Percentiles rank a stretch among this genome's conserved stretches.
Evolutionary conservation across 495 filamentous ascomycete genomes (phyloP).

Genomic region (Aeminium ludgeri): DNA sequence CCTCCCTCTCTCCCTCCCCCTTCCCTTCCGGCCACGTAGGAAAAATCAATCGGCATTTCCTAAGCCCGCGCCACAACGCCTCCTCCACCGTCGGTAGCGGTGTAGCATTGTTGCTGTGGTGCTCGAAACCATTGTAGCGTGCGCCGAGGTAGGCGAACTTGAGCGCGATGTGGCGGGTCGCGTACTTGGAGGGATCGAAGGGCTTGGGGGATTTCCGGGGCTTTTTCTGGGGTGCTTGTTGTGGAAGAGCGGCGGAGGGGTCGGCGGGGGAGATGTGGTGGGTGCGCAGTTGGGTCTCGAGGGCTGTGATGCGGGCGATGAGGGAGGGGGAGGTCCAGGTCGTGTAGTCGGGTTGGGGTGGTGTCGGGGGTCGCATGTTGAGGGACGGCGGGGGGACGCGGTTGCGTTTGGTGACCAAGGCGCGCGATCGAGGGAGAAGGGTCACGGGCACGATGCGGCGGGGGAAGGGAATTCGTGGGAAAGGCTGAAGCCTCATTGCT

Average conservation of each 20-base stretch:
- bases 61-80: constrained; percentile 74
- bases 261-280: constrained; percentile 3
- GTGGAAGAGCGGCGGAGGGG: constrained; percentile 1
- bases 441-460: too few species aligned
- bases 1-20: constrained; percentile 10
- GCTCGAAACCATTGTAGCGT: constrained; percentile 80
- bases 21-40: constrained; percentile 31
- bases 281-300: constrained; percentile 16
- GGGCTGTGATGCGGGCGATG: constrained; percentile 17
- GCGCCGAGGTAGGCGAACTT: constrained; percentile 90
- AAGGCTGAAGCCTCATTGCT: too few species aligned
- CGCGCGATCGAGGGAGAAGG: too few species aligned
- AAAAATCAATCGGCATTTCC: constrained; percentile 61
- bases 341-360: constrained; percentile 15
- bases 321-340: constrained; percentile 18
- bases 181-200: constrained; percentile 66
- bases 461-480: too few species aligned
- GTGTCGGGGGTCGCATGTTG: background rate
- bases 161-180: constrained; percentile 68
- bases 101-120: constrained; percentile 46
- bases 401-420: too few species aligned
- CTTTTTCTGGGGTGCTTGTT: constrained; percentile 13
- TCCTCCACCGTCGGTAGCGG: constrained; percentile 75
- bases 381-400: too few species aligned
- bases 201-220: constrained; percentile 15